Percentiles rank a stretch among this genome's conserved stretches.
Conservation (phyloP, 805 yeast genomes). For the Suhomyces pyralidae region DNA sequence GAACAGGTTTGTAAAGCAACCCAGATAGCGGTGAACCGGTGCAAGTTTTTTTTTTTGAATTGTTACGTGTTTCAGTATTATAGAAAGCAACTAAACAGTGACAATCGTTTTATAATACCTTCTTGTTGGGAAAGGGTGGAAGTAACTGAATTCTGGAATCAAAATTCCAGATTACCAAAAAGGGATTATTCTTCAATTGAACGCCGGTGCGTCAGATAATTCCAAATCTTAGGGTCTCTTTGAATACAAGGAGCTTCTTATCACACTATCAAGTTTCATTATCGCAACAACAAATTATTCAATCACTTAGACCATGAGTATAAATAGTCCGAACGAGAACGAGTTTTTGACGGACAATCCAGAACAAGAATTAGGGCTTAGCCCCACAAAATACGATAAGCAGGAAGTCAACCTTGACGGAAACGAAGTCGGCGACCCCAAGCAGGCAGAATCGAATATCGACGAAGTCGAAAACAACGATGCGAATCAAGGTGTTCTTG, state of each 20-base stretch:
- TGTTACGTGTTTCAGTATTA: not conserved
- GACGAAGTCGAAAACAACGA: not conserved
- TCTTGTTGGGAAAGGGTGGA: not conserved
- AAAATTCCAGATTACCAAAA: no score
- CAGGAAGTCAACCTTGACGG: not conserved
- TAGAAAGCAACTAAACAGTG: not conserved
- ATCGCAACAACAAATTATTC: not conserved
- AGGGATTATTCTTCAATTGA: not conserved
- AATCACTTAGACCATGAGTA: not conserved
- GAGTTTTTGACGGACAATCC: not conserved
- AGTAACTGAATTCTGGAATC: not conserved
- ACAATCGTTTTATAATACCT: not conserved
- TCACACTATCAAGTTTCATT: not conserved
- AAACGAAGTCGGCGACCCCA: constrained; percentile 1
- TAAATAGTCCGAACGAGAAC: not conserved
- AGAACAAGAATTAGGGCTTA: not conserved
- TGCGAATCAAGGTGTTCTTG: constrained; percentile 1
- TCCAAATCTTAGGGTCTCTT: not conserved
- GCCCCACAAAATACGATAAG: not conserved
- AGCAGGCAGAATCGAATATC: constrained; percentile 1
- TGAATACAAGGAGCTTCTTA: not conserved
- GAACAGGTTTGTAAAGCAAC: not conserved
- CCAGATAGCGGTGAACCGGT: not conserved
- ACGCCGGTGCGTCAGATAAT: not conserved
- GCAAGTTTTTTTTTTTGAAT: not conserved